Evolutionary conservation across 208 protist species (phyloP).

Genomic region (Jaenimonas drosophilae): DNA sequence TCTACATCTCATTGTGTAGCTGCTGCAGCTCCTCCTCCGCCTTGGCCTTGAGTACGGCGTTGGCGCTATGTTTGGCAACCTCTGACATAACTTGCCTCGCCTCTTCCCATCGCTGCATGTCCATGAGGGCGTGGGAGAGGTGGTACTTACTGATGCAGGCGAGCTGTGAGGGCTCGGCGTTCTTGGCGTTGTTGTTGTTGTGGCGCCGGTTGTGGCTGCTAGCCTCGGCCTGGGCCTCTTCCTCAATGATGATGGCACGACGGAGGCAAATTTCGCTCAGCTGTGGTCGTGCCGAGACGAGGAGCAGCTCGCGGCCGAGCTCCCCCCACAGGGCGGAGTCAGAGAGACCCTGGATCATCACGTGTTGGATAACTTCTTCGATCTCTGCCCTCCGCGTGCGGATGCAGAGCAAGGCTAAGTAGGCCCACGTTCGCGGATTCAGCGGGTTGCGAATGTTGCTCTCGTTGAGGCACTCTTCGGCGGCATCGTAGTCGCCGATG

Average conservation of each 20-base stretch:
- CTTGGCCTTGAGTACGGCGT: slow-evolving; percentile 54
- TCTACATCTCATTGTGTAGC: slow-evolving; percentile 7
- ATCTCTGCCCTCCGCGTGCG: slow-evolving; percentile 25
- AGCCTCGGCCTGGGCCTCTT: slow-evolving; percentile 1
- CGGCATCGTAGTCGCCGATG: slow-evolving; percentile 32
- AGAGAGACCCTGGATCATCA: slow-evolving; percentile 39
- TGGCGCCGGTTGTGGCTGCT: neutral
- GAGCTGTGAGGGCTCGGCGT: slow-evolving; percentile 4
- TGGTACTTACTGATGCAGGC: slow-evolving; percentile 35
- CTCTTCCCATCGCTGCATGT: slow-evolving; percentile 26
- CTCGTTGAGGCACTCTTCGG: slow-evolving; percentile 85
- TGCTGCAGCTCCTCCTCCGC: slow-evolving; percentile 62
- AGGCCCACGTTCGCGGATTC: slow-evolving; percentile 84
- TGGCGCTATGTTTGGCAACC: slow-evolving; percentile 18
- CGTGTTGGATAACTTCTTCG: slow-evolving; percentile 52
- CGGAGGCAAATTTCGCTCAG: slow-evolving; percentile 49
- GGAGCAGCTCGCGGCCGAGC: slow-evolving; percentile 58
- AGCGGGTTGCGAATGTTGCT: slow-evolving; percentile 77
- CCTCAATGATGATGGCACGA: slow-evolving; percentile 28
- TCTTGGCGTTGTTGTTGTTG: neutral
- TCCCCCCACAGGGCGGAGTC: slow-evolving; percentile 61
- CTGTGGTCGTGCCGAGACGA: slow-evolving; percentile 10
- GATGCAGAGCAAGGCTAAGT: slow-evolving; percentile 60
- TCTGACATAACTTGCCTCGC: slow-evolving; percentile 30
- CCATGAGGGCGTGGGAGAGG: slow-evolving; percentile 49